Base-by-base conservation (phyloP, 2,329 filamentous ascomycete species). In the Phaeosphaeriaceae sp. region DNA sequence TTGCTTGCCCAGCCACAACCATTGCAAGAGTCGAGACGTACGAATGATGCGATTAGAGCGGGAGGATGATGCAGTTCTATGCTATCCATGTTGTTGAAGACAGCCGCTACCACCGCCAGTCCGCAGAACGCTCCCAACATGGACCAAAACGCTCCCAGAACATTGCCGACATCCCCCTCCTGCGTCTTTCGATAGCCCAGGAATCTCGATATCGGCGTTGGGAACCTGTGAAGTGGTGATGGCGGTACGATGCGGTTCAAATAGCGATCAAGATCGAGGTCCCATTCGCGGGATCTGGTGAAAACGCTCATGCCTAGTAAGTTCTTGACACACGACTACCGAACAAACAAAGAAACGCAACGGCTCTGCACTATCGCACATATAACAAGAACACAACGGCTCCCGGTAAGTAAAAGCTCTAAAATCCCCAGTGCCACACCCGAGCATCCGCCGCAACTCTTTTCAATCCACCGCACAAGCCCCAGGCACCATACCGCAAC, bases 221-320 rank as follows among this genome's bases (percentile, higher is more conserved):
- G 93, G 1, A 96, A 71, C 46, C 81, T 78, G 25, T 84, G 79
- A 73, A 91, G 84, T 66, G 85, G 86, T 42, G 89, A 89, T 15
- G 85, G 80, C 9, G 90, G 90, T 22, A 96, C 72, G 59, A 87
- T 82, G 2, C 84, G 89, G 73, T 94, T 92, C 51, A 96, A 74
- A 72, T 89, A 87, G n/a, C 78, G 79, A 81, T 97, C 93, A 62
- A 96, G 85, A 77, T 95, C 87, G 77, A 96, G 87, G 70, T 89
- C 82, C 63, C 72, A 76, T 9, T 60, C 56, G 52, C 63, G 58
- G 15, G 66, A 63, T 44, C 46, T 57, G 17, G 48, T 56, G 17
- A 64, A 58, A 2, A 58, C 54, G 53, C 54, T 52, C 63, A 68
- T 67, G 5, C 40, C 24, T 36, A 13, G 31, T 36, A 36, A 31